Base-by-base conservation (phyloP, 805 yeast genomes). In the Zygoascus biomembranicola region DNA sequence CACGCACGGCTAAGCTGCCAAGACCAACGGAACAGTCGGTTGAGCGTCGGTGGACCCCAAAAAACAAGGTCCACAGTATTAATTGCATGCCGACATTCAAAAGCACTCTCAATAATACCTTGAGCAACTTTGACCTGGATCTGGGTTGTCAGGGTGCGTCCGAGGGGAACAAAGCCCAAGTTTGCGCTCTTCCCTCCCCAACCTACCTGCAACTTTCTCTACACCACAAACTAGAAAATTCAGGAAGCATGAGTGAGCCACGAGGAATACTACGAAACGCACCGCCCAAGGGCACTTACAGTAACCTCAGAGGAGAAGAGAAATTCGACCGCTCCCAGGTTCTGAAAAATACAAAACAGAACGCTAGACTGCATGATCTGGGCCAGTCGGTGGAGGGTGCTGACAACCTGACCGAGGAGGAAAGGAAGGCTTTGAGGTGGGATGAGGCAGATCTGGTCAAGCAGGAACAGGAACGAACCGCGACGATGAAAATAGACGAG, bases 401-500 rank as follows among this genome's bases (percentile, higher is more conserved):
- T 14, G 71, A 63, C 32, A 66, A 58, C 18, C 59, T 50, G 4
- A 23, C 41, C 26, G 41, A 16, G 16, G 39, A 39, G 23, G 43
- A 43, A 18, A 41, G 44, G 10, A 57, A 59, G 47, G 43, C 51
- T 10, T 74, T 89, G 60, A 77, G 82, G 64, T 90, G 97, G 97
- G 95, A 90, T 65, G 90, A 87, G 59, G 73, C 82, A 57, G 90
- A 90, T 63, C 68, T 90, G 52, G 79, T 77, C 50, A 66, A 78
- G n/a, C 77, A 87, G 2, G 95, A 90, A 64, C 86, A 80, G 65
- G 87, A 85, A 60, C 81, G 81, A 67, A 69, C 77, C 10, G 79
- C 89, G 20, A 84, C 87, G 31, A 84, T 84, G 89, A 82, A 83
- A 61, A 88, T 90, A 45, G 95, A 88, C 64, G 97, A 90, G 67